Evolutionary conservation across 2,329 filamentous ascomycete species (phyloP).

Genomic region (Neonectria hederae): DNA sequence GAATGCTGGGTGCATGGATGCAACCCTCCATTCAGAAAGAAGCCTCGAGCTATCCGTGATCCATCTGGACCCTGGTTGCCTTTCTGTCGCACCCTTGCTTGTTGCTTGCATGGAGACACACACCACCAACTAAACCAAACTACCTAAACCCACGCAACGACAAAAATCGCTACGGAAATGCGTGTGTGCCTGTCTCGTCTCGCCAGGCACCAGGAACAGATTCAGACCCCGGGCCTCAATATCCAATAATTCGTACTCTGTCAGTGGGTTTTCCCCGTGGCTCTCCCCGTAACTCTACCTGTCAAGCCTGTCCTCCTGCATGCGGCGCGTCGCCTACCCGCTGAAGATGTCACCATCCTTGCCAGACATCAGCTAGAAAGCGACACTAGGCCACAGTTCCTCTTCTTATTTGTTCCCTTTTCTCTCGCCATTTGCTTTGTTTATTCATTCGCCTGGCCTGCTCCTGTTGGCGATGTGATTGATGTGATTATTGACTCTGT

Average conservation of each 20-base stretch:
- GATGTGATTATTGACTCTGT: conserved; percentile 20
- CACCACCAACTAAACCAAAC: conserved; percentile 2
- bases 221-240: not conserved
- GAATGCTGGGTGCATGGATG: conserved; percentile 2
- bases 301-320: not conserved
- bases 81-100: conserved; percentile 13
- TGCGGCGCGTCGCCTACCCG: not conserved
- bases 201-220: conserved; percentile 15
- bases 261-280: not conserved
- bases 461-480: conserved; percentile 17
- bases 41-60: conserved; percentile 7
- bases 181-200: not conserved
- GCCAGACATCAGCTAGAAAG: not conserved
- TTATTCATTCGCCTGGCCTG: conserved; percentile 1
- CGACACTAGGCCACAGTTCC: not conserved
- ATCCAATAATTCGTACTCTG: not conserved
- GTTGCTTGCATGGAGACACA: not conserved
- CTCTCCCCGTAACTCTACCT: not conserved
- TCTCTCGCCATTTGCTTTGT: not conserved
- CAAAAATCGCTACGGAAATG: too few species aligned
- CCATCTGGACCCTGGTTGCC: conserved; percentile 5
- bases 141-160: not conserved
- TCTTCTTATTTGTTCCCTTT: not conserved
- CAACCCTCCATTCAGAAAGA: conserved; percentile 15
- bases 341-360: not conserved